A percentile compares a stretch with the other conserved stretches of the same genome.
Evolutionary conservation across 1,139 yeast species (phyloP).

Genomic region (Geotrichum citri-aurantii): DNA sequence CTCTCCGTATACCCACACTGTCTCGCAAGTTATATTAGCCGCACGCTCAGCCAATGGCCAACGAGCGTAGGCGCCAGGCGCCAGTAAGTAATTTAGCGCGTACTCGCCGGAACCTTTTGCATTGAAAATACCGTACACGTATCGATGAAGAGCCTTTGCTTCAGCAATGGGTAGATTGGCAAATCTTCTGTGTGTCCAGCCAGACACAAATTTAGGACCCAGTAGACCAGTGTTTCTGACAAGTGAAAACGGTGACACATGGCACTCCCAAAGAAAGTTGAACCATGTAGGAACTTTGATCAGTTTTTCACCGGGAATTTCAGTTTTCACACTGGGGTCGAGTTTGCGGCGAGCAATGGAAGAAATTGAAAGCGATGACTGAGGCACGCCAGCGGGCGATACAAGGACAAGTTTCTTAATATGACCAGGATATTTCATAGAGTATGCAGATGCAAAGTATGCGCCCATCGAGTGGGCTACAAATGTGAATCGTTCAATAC

Average conservation of each 20-base stretch:
- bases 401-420: slow-evolving; percentile 65
- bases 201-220: slow-evolving; percentile 30
- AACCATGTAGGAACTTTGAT: slow-evolving; percentile 18
- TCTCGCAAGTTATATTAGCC: slow-evolving; percentile 40
- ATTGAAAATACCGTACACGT: slow-evolving; percentile 56
- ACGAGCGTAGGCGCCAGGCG: slow-evolving; percentile 69
- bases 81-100: slow-evolving; percentile 56
- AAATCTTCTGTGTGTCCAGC: slow-evolving; percentile 31
- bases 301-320: neutral
- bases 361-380: slow-evolving; percentile 31
- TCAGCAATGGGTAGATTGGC: slow-evolving; percentile 23
- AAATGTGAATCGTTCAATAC: slow-evolving; percentile 51
- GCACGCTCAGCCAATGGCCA: slow-evolving; percentile 70
- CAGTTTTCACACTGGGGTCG: neutral
- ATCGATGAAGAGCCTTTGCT: slow-evolving; percentile 43
- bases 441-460: slow-evolving; percentile 72
- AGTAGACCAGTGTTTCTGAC: slow-evolving; percentile 29
- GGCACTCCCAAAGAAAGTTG: slow-evolving; percentile 28
- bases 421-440: slow-evolving; percentile 62
- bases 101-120: slow-evolving; percentile 61
- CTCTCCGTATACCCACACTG: slow-evolving; percentile 68
- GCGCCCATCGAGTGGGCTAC: slow-evolving; percentile 96
- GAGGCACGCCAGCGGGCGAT: slow-evolving; percentile 82
- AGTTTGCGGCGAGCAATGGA: slow-evolving; percentile 10
- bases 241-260: slow-evolving; percentile 29